These are phyloP conservation scores for Xylaria hypoxylon DNA, from an alignment of 2,329 filamentous ascomycete genomes.

Conservation along the genomic window DNA sequence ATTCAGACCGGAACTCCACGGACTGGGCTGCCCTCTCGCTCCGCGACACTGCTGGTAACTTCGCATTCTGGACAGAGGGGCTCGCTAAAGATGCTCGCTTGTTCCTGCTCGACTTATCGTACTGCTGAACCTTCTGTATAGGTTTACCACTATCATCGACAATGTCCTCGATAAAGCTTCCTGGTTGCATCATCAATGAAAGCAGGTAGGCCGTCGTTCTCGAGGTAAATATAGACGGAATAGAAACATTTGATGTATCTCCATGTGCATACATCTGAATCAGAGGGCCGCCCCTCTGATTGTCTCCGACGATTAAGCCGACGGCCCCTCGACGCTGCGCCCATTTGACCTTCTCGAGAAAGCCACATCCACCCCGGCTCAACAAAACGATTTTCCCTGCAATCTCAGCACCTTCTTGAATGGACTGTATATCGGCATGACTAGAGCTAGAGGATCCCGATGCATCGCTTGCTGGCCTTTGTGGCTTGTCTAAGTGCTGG, in stretches of 20 bases:
- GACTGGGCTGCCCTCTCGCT: constrained; percentile 41
- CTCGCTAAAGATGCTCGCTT: constrained; percentile 53
- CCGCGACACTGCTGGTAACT: constrained; percentile 46
- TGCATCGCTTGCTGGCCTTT: constrained; percentile 52
- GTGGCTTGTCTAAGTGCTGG: constrained; percentile 56
- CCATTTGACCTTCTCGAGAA: constrained; percentile 98
- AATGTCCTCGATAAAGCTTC: constrained; percentile 70
- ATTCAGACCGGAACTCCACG: constrained; percentile 46
- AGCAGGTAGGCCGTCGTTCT: constrained; percentile 93
- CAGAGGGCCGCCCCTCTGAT: constrained; percentile 86
- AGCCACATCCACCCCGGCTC: constrained; percentile 93
- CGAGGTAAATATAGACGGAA: constrained; percentile 94
- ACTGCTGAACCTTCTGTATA: constrained; percentile 64
- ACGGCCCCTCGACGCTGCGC: constrained; percentile 89
- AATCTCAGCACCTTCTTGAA: constrained; percentile 94
- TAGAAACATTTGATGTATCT: constrained; percentile 93
- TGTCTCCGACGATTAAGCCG: constrained; percentile 93
- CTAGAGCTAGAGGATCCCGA: constrained; percentile 53
- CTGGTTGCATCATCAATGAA: constrained; percentile 83
- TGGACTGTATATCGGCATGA: constrained; percentile 91
- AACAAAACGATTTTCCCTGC: constrained; percentile 91
- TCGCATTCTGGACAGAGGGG: constrained; percentile 45
- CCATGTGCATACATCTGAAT: constrained; percentile 99
- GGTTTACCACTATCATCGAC: constrained; percentile 71
- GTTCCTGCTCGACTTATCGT: constrained; percentile 54